Percentiles rank a stretch among this genome's conserved stretches.
Evolutionary conservation across 768 basidiomycete genomes (phyloP).

Genomic region (Suillus americanus): DNA sequence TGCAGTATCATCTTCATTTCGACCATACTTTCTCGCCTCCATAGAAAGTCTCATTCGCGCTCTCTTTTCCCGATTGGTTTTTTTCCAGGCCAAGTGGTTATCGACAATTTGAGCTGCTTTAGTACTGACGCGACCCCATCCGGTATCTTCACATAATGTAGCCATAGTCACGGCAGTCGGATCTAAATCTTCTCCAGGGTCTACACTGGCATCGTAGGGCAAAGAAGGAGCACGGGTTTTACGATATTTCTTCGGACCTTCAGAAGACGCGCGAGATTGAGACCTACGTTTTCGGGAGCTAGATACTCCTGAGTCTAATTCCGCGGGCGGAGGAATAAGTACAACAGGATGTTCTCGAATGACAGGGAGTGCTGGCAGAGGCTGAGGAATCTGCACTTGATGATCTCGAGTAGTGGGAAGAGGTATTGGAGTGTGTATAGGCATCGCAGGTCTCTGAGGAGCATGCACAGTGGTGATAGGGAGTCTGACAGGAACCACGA

Average conservation of each 20-base stretch:
- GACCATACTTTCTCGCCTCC: slow-evolving; percentile 78
- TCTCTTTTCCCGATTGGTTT: slow-evolving; percentile 64
- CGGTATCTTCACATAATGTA: slow-evolving; percentile 71
- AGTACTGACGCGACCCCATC: slow-evolving; percentile 76
- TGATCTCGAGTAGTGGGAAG: slow-evolving; percentile 19
- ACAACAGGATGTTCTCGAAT: neutral
- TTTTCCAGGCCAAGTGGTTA: slow-evolving; percentile 74
- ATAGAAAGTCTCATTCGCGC: slow-evolving; percentile 58
- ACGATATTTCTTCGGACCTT: slow-evolving; percentile 34
- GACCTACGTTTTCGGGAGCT: slow-evolving; percentile 21
- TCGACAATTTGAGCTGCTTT: slow-evolving; percentile 71
- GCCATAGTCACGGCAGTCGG: slow-evolving; percentile 88
- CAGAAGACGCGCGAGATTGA: slow-evolving; percentile 16
- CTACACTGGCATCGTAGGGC: slow-evolving; percentile 58
- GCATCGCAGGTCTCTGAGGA: slow-evolving; percentile 6
- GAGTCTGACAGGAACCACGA: slow-evolving; percentile 9
- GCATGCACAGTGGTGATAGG: slow-evolving; percentile 7
- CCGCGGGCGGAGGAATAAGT: neutral
- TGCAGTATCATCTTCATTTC: slow-evolving; percentile 47
- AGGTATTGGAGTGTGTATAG: slow-evolving; percentile 18
- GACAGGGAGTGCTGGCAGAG: neutral
- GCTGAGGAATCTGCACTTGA: neutral
- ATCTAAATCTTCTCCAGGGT: slow-evolving; percentile 76
- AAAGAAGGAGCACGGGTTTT: slow-evolving; percentile 45
- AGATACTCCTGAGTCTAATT: slow-evolving; percentile 10